These are phyloP conservation scores for Ensete glaucum DNA, from an alignment of 176 grass and related monocot species.

Conservation along the genomic window DNA sequence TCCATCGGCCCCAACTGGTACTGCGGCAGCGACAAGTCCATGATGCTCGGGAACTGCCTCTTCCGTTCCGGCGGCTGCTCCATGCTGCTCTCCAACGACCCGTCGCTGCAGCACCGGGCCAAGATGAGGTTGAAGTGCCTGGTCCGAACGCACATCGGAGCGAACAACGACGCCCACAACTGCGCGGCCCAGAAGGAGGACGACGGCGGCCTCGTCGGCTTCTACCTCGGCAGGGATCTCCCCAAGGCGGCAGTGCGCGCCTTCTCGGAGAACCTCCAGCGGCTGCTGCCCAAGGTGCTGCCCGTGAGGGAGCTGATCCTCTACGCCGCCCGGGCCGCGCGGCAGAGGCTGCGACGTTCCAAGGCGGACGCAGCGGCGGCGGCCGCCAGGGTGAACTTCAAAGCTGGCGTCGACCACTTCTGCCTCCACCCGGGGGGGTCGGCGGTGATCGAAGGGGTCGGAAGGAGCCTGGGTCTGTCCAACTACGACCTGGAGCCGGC, in stretches of 20 bases:
- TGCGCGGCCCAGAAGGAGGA: constrained; percentile 89
- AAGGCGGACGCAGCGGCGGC: not conserved
- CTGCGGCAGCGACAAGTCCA: constrained; percentile 55
- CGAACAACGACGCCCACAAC: constrained; percentile 58
- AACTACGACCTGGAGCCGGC: constrained; percentile 69
- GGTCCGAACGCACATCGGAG: constrained; percentile 77
- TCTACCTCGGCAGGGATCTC: constrained; percentile 79
- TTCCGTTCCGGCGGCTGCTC: constrained; percentile 95
- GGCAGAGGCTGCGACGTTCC: not conserved
- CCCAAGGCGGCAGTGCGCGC: constrained; percentile 57
- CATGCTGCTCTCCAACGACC: constrained; percentile 73
- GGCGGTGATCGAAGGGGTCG: constrained; percentile 72
- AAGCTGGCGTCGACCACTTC: constrained; percentile 61
- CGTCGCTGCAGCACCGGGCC: constrained; percentile 13
- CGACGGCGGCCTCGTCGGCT: constrained; percentile 46
- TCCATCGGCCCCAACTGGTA: constrained; percentile 95
- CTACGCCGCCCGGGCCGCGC: constrained; percentile 19
- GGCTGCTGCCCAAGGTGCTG: constrained; percentile 50
- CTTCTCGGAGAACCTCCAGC: constrained; percentile 70
- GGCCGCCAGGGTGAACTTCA: constrained; percentile 5
- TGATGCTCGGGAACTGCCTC: constrained; percentile 95
- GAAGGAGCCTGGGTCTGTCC: constrained; percentile 46
- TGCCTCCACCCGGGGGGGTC: constrained; percentile 77
- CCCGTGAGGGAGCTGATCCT: constrained; percentile 50
- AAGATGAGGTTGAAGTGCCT: constrained; percentile 57